These are phyloP conservation scores for Chrysopogon serrulatus DNA, from an alignment of 176 grass and related monocot genomes.

Conservation along the genomic window DNA sequence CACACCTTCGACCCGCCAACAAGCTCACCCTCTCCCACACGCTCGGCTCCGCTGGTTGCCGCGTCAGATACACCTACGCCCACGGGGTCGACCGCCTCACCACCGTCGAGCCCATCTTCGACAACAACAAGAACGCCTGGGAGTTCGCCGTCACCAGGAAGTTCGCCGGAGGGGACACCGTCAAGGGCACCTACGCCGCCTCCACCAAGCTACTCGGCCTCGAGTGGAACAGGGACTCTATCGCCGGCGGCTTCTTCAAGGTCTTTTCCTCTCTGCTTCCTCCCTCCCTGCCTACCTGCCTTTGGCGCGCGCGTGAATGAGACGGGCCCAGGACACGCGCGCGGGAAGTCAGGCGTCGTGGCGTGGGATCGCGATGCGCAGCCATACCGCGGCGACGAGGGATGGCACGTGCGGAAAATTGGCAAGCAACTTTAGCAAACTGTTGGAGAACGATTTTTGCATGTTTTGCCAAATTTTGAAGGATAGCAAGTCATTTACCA, in stretches of 20 bases:
- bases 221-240: conserved; percentile 65
- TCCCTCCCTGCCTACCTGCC: no score
- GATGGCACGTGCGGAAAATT: no score
- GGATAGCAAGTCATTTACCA: no score
- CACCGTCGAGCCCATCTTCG: conserved; percentile 72
- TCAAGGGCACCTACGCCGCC: conserved; percentile 75
- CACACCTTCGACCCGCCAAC: conserved; percentile 67
- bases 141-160: conserved; percentile 75
- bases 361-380: no score
- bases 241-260: conserved; percentile 67
- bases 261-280: conserved; percentile 17
- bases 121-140: conserved; percentile 72
- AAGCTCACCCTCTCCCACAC: conserved; percentile 65
- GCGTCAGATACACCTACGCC: conserved; percentile 77
- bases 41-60: conserved; percentile 49
- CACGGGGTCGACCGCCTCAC: conserved; percentile 61
- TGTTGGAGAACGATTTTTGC: no score
- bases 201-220: conserved; percentile 64
- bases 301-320: no score
- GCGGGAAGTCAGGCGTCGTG: no score
- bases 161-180: conserved; percentile 43
- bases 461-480: no score
- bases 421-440: no score
- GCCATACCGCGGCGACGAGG: no score
- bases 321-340: no score